These are phyloP conservation scores for Oryza longistaminata DNA, from an alignment of 176 grass and related monocot species.

Conservation along the genomic window DNA sequence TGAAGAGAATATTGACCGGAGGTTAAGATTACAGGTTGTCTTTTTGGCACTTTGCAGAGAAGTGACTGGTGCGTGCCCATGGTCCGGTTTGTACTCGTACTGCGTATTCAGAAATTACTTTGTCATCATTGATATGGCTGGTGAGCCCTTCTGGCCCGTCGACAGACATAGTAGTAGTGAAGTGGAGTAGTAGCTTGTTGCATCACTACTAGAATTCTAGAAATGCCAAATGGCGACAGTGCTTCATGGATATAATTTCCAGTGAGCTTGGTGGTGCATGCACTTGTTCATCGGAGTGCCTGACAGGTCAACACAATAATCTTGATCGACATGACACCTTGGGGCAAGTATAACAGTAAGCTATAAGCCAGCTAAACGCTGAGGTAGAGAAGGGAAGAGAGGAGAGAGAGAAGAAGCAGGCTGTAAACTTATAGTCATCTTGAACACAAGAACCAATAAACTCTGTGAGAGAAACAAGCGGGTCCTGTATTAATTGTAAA, in stretches of 20 bases:
- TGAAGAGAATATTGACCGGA: too few relatives aligned
- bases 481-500: too few relatives aligned
- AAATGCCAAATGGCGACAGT: constrained; percentile 12
- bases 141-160: background rate
- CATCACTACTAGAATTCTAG: background rate
- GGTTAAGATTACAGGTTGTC: too few relatives aligned
- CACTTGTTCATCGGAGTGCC: constrained; percentile 2
- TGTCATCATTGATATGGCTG: background rate
- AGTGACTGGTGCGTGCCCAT: background rate
- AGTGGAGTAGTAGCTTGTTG: background rate
- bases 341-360: too few relatives aligned
- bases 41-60: background rate
- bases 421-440: too few relatives aligned
- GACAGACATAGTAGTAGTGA: background rate
- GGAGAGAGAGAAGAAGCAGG: too few relatives aligned
- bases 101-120: background rate
- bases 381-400: too few relatives aligned
- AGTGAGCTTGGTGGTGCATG: constrained; percentile 14
- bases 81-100: background rate
- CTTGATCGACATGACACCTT: background rate
- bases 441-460: too few relatives aligned
- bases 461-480: too few relatives aligned
- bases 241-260: constrained; percentile 14
- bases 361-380: too few relatives aligned
- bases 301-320: constrained; percentile 9